Evolutionary conservation across 78 protist genomes (phyloP).

Genomic region (Dictyostelium capitatum): DNA sequence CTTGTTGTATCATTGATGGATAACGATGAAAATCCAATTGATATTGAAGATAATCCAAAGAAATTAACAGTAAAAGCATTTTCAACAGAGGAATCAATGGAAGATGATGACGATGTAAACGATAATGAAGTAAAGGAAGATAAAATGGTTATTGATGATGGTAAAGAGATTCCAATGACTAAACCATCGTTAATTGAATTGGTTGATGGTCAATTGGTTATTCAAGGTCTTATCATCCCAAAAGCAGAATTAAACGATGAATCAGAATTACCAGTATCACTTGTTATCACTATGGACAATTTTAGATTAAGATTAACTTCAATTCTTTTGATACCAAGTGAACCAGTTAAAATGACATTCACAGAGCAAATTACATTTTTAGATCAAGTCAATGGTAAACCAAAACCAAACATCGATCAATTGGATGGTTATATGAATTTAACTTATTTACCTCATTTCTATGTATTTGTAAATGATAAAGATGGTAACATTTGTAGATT

Average conservation of each 20-base stretch:
- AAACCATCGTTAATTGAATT: not conserved
- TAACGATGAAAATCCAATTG: not conserved
- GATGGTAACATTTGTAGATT: conserved; percentile 25
- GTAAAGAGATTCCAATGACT: not conserved
- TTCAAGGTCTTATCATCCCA: not conserved
- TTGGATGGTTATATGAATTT: conserved; percentile 19
- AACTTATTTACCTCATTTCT: conserved; percentile 15
- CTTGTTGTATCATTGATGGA: not conserved
- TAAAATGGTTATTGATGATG: conserved; percentile 1
- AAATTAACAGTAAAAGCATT: not conserved
- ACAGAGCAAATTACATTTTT: not conserved
- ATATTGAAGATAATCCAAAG: not conserved
- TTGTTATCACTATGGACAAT: not conserved
- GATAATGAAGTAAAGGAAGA: not conserved
- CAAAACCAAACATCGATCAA: not conserved
- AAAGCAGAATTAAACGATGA: conserved; percentile 17
- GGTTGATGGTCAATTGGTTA: conserved; percentile 5
- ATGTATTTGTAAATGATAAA: conserved; percentile 24
- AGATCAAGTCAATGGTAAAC: not conserved
- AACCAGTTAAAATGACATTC: conserved; percentile 23
- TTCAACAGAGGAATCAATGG: not conserved
- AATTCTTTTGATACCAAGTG: conserved; percentile 1
- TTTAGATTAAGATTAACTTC: not conserved
- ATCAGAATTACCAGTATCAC: not conserved
- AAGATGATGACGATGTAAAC: not conserved